These are phyloP conservation scores for Trypanosoma platydactyli DNA, from an alignment of 208 protist genomes.

Conservation along the genomic window DNA sequence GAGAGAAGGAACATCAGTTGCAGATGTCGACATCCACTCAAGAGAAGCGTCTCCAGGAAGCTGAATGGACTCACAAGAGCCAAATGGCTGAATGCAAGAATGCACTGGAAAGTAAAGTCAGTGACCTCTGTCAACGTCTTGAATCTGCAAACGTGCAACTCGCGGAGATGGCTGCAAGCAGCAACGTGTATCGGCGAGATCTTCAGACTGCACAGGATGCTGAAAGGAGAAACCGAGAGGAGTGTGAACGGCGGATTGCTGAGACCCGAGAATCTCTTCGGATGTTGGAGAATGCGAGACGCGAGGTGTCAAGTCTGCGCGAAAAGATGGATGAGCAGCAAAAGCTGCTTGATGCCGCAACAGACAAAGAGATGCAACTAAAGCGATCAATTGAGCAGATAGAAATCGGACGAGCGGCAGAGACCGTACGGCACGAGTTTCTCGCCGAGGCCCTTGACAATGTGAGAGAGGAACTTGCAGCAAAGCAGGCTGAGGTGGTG, in stretches of 20 bases:
- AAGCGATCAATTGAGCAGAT: not conserved
- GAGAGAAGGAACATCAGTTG: slow-evolving; percentile 53
- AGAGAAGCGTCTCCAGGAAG: slow-evolving; percentile 43
- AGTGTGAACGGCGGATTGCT: slow-evolving; percentile 17
- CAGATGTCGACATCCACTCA: slow-evolving; percentile 38
- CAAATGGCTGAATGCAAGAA: slow-evolving; percentile 36
- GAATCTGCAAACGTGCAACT: slow-evolving; percentile 47
- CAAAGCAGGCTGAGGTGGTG: slow-evolving; percentile 1
- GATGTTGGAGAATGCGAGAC: slow-evolving; percentile 7
- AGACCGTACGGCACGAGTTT: not conserved
- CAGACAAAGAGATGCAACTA: slow-evolving; percentile 3
- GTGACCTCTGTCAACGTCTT: slow-evolving; percentile 46
- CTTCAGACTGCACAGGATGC: slow-evolving; percentile 22
- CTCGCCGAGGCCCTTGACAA: not conserved
- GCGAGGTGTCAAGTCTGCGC: slow-evolving; percentile 12
- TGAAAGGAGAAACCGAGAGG: slow-evolving; percentile 25
- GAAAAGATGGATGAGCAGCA: slow-evolving; percentile 4
- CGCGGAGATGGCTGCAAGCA: slow-evolving; percentile 29
- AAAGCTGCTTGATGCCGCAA: slow-evolving; percentile 2
- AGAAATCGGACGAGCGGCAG: not conserved
- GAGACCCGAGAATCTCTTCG: slow-evolving; percentile 11
- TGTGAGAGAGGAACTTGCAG: slow-evolving; percentile 7
- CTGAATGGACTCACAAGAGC: slow-evolving; percentile 34
- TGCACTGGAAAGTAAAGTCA: slow-evolving; percentile 41
- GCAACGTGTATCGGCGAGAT: slow-evolving; percentile 19